Base-by-base conservation (phyloP, 768 basidiomycete species). In the Pleurotus pulmonarius region DNA sequence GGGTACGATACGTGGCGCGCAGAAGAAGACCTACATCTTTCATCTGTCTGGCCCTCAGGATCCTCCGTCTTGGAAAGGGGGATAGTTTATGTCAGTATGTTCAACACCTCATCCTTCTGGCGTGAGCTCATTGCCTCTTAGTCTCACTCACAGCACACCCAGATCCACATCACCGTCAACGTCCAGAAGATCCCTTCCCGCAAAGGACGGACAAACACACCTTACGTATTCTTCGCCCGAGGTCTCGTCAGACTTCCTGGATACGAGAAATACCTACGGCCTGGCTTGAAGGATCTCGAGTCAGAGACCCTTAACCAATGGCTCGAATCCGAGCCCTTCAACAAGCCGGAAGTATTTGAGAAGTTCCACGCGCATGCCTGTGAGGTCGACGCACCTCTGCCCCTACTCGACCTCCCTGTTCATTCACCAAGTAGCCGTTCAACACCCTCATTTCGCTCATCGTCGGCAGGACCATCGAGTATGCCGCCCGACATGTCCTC, bases 101-200 rank as follows among this genome's bases (percentile, higher is more conserved):
- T 20, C 15, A 39, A 29, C 37, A 15, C 15, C 43, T 43, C 45
- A 24, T 39, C 5, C 43, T 22, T 22, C 18, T 29, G 8, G n/a
- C 18, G 13, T 29, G 38, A 40, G 13, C 58, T 56, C 25, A 46
- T 29, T 49, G 43, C 40, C 20, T 16, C 52, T 12, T 58, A 89
- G 86, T 74, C 83, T 62, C 85, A 87, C 59, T 72, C 78, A 11
- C 70, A 73, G 1, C 68, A 70, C 1, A 78, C 76, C 1, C 77
- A 78, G 46, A 69, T 90, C 9, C 87, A 90, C 58, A 84, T 90
- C 48, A 85, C 86, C 1, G 66, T 85, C 43, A 85, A 87, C 61
- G 78, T 75, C 3, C 70, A 70, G 8, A 67, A 72, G n/a, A 67
- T 88, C 12, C 78, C 78, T 9, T 67, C 71, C 1, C 80, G 86